Evolutionary conservation across 805 yeast species (phyloP), one percentile per base, ranked within the genome.

Genomic region (Barnettozyma sucrosica): DNA sequence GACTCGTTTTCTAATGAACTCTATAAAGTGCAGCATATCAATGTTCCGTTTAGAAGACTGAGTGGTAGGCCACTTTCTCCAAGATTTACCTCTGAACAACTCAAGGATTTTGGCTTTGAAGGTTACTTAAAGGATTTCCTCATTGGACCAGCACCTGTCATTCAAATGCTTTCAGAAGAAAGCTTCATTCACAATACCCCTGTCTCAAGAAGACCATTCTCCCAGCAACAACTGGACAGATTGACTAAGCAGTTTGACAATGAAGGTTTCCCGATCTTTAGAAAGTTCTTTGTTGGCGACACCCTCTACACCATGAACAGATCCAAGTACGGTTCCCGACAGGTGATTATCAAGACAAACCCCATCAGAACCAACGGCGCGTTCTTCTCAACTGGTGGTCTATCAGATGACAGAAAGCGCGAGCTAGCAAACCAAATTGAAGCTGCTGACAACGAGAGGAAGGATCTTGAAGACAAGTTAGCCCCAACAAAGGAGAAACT

Each of bases 41-140:
- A 76, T 49, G 79, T 81, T 6, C 77, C 87, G 11, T 71, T 83
- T 44, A 79, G 89, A 72, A 75, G 80, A 50, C 26, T 70, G 5
- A 53, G 63, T 21, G 43, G 54, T 5, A 44, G 36, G 6, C 20
- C 43, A 45, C 51, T 47, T 41, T 41, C 47, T 36, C 67, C 57
- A 33, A 62, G 56, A 25, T 49, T 61, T 23, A 45, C 70, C 45
- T 51, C 48, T 2, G 69, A 68, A 8, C 59, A 72, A 42, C 55
- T 89, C 2, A 57, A 52, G 25, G 32, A 48, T 0, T 63, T 69
- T 20, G 96, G 96, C 0, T 89, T 93, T 63, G 96, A 86, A 47
- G 93, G 96, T 1, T 87, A 79, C 57, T 55, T 89, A 23, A 64
- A 76, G 2, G 97, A 93, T 56, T 79, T 79, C 52, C 58, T 92